These are phyloP conservation scores for Termitomyces sp. DNA, from an alignment of 768 basidiomycete species.

Conservation along the genomic window DNA sequence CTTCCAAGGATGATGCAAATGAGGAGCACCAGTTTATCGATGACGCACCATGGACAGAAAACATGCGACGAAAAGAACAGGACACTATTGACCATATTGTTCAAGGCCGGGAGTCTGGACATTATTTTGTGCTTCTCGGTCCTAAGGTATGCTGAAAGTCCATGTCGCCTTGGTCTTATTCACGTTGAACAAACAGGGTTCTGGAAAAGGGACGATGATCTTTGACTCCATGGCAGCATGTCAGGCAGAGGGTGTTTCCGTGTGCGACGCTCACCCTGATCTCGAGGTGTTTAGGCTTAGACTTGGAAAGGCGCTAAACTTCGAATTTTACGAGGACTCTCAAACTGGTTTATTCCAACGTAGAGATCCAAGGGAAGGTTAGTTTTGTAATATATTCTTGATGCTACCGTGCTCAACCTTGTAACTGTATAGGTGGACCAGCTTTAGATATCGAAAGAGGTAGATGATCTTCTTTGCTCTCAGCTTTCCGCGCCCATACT, in stretches of 20 bases:
- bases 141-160: constrained; percentile 54
- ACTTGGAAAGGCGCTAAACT: constrained; percentile 83
- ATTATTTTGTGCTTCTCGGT: constrained; percentile 77
- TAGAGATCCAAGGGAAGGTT: constrained; percentile 79
- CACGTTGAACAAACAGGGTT: constrained; percentile 46
- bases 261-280: constrained; percentile 85
- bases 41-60: constrained; percentile 51
- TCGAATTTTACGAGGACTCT: constrained; percentile 83
- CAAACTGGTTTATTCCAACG: constrained; percentile 80
- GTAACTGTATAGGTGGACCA: constrained; percentile 55
- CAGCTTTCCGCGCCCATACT: background rate
- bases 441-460: constrained; percentile 82
- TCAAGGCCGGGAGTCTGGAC: constrained; percentile 65
- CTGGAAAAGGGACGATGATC: constrained; percentile 82
- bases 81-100: constrained; percentile 76
- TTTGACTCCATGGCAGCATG: constrained; percentile 77
- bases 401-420: background rate
- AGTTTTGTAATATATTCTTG: background rate
- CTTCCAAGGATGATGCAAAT: constrained; percentile 27
- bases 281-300: constrained; percentile 84
- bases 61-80: constrained; percentile 74
- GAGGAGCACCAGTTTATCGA: constrained; percentile 31
- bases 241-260: constrained; percentile 66
- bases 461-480: constrained; percentile 21
- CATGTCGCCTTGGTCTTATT: constrained; percentile 8